phyloP scores from a whole-genome alignment of 768 basidiomycete species.

The Crucibulum laeve region DNA sequence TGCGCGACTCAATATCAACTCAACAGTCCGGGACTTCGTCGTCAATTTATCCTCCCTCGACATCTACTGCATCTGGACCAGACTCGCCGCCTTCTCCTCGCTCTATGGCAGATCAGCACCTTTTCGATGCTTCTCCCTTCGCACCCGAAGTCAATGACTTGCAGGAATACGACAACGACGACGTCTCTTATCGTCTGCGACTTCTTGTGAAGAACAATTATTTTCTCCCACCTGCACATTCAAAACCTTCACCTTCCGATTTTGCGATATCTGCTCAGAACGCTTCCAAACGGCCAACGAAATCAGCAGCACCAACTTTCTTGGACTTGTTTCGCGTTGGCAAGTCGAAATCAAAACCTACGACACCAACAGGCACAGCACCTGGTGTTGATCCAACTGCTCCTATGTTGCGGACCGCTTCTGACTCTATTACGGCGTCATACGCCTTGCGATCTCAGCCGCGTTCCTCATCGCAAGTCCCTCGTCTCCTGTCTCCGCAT shows the following conservation, averaged over 20 bases:
- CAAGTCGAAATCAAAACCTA: slow-evolving; percentile 62
- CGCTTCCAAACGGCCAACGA: slow-evolving; percentile 39
- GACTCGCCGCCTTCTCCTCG: slow-evolving; percentile 64
- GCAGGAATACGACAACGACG: slow-evolving; percentile 62
- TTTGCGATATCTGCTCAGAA: slow-evolving; percentile 38
- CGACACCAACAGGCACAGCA: slow-evolving; percentile 36
- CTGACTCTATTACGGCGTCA: slow-evolving; percentile 54
- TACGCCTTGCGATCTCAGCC: slow-evolving; percentile 29
- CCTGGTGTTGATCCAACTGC: slow-evolving; percentile 30
- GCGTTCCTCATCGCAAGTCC: slow-evolving; percentile 29
- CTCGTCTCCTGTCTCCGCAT: slow-evolving; percentile 28
- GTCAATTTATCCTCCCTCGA: slow-evolving; percentile 74
- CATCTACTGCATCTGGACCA: slow-evolving; percentile 57
- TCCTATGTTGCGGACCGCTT: slow-evolving; percentile 59
- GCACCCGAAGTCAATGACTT: slow-evolving; percentile 44
- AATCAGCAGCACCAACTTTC: slow-evolving; percentile 50
- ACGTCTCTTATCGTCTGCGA: slow-evolving; percentile 80
- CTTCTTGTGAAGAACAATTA: slow-evolving; percentile 86
- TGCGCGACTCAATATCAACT: slow-evolving; percentile 57
- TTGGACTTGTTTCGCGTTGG: slow-evolving; percentile 70
- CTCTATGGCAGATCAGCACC: slow-evolving; percentile 42
- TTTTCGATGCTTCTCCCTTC: slow-evolving; percentile 40
- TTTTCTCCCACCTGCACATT: slow-evolving; percentile 84
- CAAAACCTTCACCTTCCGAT: slow-evolving; percentile 70
- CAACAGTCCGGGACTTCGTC: slow-evolving; percentile 67